A percentile compares a stretch with the other conserved stretches of the same genome.
Conservation (phyloP, 768 basidiomycete genomes). For the Lactarius quietus region DNA sequence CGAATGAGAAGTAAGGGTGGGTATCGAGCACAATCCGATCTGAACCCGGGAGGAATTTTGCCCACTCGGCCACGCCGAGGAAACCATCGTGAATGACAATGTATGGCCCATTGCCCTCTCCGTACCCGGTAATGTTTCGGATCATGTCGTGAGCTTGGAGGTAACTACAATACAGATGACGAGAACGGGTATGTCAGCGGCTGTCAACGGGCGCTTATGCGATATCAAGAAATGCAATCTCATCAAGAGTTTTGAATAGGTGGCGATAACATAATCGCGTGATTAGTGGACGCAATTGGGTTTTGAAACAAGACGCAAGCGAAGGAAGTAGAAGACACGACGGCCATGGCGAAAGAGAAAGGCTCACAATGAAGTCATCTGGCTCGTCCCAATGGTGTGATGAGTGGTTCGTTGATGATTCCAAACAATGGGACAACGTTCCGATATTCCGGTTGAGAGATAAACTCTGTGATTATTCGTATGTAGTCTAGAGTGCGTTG, state of each 20-base stretch:
- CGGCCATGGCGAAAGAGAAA: slow-evolving; percentile 27
- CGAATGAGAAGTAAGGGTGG: slow-evolving; percentile 44
- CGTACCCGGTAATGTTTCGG: slow-evolving; percentile 70
- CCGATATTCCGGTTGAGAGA: slow-evolving; percentile 69
- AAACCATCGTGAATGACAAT: slow-evolving; percentile 57
- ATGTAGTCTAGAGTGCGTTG: slow-evolving; percentile 78
- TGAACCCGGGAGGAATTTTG: slow-evolving; percentile 40
- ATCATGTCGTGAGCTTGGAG: slow-evolving; percentile 60
- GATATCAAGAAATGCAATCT: slow-evolving; percentile 6
- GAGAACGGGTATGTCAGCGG: slow-evolving; percentile 33
- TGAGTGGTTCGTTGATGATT: slow-evolving; percentile 61
- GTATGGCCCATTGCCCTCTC: slow-evolving; percentile 62
- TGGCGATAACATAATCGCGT: slow-evolving; percentile 2
- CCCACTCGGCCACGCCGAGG: slow-evolving; percentile 44
- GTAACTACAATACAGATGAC: slow-evolving; percentile 48
- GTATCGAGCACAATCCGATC: slow-evolving; percentile 49
- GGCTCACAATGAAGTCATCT: slow-evolving; percentile 59
- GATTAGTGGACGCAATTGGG: slow-evolving; percentile 3
- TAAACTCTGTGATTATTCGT: slow-evolving; percentile 76
- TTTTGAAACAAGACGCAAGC: background rate
- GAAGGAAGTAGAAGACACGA: slow-evolving; percentile 27
- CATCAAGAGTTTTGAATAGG: slow-evolving; percentile 4
- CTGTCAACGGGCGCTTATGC: background rate
- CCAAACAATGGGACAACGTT: slow-evolving; percentile 62
- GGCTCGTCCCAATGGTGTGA: slow-evolving; percentile 53